phyloP scores from a whole-genome alignment of 202 grass and related monocot species.

The Digitaria exilis region DNA sequence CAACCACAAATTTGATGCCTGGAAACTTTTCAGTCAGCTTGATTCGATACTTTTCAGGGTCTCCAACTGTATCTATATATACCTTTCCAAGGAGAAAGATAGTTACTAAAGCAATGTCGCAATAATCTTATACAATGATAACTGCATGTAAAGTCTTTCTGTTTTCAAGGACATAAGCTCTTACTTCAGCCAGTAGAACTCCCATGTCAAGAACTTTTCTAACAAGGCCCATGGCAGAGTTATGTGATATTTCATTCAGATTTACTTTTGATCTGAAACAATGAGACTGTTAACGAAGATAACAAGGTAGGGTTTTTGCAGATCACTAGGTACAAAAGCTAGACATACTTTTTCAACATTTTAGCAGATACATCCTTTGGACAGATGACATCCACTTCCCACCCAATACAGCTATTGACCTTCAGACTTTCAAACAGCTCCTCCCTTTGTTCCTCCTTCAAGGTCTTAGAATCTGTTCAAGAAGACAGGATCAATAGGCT shows the following conservation, averaged over 20 bases:
- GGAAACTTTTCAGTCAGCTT: conserved; percentile 87
- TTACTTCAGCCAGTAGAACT: conserved; percentile 82
- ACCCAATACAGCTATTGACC: conserved; percentile 64
- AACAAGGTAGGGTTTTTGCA: conserved; percentile 14
- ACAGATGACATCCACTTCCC: conserved; percentile 96
- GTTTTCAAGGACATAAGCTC: conserved; percentile 22
- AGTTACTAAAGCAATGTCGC: not conserved
- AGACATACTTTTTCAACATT: conserved; percentile 81
- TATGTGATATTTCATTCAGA: conserved; percentile 96
- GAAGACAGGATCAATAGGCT: conserved; percentile 2
- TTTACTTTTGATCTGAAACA: conserved; percentile 80
- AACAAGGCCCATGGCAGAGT: conserved; percentile 90
- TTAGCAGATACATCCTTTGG: conserved; percentile 88
- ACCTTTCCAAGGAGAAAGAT: conserved; percentile 55
- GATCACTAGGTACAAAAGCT: conserved; percentile 5
- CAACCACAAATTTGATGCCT: conserved; percentile 88
- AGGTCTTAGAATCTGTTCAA: conserved; percentile 84
- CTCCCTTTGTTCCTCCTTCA: conserved; percentile 94
- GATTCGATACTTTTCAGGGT: conserved; percentile 84
- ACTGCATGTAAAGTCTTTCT: not conserved
- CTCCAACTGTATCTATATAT: conserved; percentile 92
- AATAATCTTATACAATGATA: not conserved
- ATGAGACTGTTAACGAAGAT: not conserved
- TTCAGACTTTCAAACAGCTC: conserved; percentile 87
- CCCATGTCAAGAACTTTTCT: conserved; percentile 71